Base-by-base conservation (phyloP, 768 basidiomycete genomes). In the Hemileccinum impolitum region DNA sequence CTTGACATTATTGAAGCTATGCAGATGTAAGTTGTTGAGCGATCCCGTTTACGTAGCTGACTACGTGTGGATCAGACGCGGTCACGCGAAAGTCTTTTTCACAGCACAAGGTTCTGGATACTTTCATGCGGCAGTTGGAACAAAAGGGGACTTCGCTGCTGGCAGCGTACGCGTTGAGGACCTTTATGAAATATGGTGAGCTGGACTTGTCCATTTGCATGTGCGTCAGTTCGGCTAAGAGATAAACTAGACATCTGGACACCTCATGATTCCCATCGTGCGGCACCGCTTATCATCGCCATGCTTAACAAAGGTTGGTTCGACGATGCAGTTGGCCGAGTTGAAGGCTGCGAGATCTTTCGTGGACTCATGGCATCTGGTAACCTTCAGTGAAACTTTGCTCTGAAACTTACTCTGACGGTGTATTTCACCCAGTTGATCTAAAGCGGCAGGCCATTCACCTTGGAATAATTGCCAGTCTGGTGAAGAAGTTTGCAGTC, bases 301-400 rank as follows among this genome's bases (percentile, higher is more conserved):
- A 48, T 55, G 54, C 3, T 55, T n/a, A 23, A 52, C n/a, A 55
- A 54, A 18, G 34, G 46, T 39, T 54, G 53, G 46, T 52, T 54
- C 38, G 50, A 54, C 7, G 50, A 52, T n/a, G 50, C 51, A 15
- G 11, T 55, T 1, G 54, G 54, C 12, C 46, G 32, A 23, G 39
- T 55, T 3, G 51, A 52, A 42, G 53, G 53, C 2, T 34, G 15
- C 12, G 7, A 41, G 12, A 47, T 55, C 31, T 45, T 55, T 13
- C 2, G 21, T 9, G 19, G 11, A 7, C 51, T 55, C 11, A 39
- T 52, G 43, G n/a, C 9, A 3, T 38, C 23, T 8, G 50, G 54
- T 55, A 39, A 42, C 10, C 2, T 23, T 21, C 7, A 9, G 14
- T 14, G 10, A 5, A 25, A 10, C 26, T 15, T 35, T 17, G 15